Evolutionary conservation across 352 stramenopile species (phyloP).

Genomic region (Phytophthora capsici): DNA sequence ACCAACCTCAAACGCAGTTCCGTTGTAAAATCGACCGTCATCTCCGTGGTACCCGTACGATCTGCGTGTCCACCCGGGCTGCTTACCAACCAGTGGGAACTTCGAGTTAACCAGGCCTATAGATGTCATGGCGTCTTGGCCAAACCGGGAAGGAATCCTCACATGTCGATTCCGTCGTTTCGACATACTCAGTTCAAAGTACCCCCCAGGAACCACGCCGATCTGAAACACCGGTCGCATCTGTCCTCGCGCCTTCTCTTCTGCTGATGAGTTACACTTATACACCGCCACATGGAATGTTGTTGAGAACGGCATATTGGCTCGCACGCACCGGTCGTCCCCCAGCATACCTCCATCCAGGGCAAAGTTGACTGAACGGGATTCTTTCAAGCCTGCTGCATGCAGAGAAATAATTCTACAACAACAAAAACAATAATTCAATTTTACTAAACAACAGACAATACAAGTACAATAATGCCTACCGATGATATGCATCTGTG

Average conservation of each 20-base stretch:
- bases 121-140: constrained; percentile 54
- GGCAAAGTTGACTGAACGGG: constrained; percentile 54
- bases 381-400: constrained; percentile 15
- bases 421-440: background rate
- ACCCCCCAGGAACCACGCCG: constrained; percentile 62
- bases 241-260: constrained; percentile 18
- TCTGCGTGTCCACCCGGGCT: constrained; percentile 69
- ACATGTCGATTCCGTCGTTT: constrained; percentile 33
- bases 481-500: constrained; percentile 58
- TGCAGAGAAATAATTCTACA: constrained; percentile 47
- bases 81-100: constrained; percentile 69
- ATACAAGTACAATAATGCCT: constrained; percentile 9
- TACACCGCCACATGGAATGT: constrained; percentile 69
- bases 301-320: constrained; percentile 71
- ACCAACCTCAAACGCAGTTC: constrained; percentile 48
- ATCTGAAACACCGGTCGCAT: constrained; percentile 44
- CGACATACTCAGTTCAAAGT: constrained; percentile 78
- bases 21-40: constrained; percentile 73
- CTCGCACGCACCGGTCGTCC: constrained; percentile 68
- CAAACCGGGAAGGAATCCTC: constrained; percentile 5
- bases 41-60: constrained; percentile 86
- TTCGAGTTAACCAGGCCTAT: constrained; percentile 61
- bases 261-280: constrained; percentile 28
- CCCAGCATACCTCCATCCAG: constrained; percentile 57
- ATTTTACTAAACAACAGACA: background rate